phyloP scores from a whole-genome alignment of 257 asterid genomes.

The Lantana camara region DNA sequence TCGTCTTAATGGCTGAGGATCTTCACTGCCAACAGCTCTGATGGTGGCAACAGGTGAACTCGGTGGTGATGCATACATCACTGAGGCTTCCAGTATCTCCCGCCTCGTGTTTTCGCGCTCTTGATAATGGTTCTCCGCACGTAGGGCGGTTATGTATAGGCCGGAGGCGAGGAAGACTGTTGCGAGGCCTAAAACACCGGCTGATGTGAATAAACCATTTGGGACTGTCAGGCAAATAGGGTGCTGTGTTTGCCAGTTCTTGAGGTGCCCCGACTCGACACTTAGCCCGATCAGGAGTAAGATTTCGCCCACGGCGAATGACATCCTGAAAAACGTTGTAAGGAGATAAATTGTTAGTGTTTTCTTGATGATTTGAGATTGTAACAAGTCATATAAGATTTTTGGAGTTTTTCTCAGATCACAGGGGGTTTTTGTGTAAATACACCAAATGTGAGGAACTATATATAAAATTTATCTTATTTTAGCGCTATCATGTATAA shows the following conservation, averaged over 20 bases:
- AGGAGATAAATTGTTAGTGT: no score
- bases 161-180: conserved; percentile 75
- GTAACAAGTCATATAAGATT: no score
- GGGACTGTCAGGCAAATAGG: conserved; percentile 52
- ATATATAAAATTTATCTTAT: no score
- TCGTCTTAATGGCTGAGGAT: conserved; percentile 37
- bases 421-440: no score
- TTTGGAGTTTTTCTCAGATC: no score
- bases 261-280: conserved; percentile 88
- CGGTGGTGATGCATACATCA: conserved; percentile 69
- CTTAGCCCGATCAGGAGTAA: conserved; percentile 72
- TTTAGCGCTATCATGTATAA: no score
- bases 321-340: conserved; percentile 42
- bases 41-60: conserved; percentile 40
- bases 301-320: conserved; percentile 82
- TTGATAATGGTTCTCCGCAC: conserved; percentile 42
- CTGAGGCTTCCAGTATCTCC: conserved; percentile 52
- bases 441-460: no score
- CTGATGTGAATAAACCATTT: conserved; percentile 74
- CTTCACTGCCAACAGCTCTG: conserved; percentile 47
- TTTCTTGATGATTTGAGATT: no score
- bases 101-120: conserved; percentile 45
- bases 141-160: conserved; percentile 61
- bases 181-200: conserved; percentile 70
- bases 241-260: conserved; percentile 59